phyloP scores from a whole-genome alignment of 1,284 basidiomycete species.

The Leccinum griseonigrum region DNA sequence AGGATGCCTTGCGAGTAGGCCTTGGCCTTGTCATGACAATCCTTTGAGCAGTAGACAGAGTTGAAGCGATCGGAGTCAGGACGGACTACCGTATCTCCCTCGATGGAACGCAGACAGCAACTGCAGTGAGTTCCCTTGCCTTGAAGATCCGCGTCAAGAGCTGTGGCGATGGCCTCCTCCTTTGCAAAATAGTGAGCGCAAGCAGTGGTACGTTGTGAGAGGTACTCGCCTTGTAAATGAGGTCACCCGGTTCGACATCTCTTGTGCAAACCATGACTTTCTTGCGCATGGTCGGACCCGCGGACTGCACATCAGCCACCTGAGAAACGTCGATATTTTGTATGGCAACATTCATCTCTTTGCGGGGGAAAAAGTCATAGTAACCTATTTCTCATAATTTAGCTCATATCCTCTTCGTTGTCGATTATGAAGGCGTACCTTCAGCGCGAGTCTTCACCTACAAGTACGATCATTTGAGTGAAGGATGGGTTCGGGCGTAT shows the following conservation, averaged over 20 bases:
- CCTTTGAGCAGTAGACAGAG: constrained; percentile 69
- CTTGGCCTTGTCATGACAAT: constrained; percentile 56
- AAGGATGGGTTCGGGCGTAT: constrained; percentile 17
- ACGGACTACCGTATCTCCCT: constrained; percentile 42
- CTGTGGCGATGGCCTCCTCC: constrained; percentile 70
- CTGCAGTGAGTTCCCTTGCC: constrained; percentile 64
- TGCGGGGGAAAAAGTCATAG: constrained; percentile 69
- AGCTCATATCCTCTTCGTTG: constrained; percentile 25
- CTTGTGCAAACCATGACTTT: constrained; percentile 65
- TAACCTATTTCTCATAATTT: constrained; percentile 53
- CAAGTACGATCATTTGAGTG: constrained; percentile 16
- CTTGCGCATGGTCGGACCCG: constrained; percentile 37
- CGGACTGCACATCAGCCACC: constrained; percentile 17
- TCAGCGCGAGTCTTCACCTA: constrained; percentile 66
- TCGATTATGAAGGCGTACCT: constrained; percentile 58
- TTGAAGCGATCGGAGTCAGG: constrained; percentile 50
- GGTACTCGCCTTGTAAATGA: constrained; percentile 65
- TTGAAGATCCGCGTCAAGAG: constrained; percentile 68
- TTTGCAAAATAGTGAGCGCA: constrained; percentile 27
- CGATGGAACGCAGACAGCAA: constrained; percentile 63
- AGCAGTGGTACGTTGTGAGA: not conserved
- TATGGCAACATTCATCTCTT: constrained; percentile 64
- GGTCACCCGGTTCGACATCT: constrained; percentile 66
- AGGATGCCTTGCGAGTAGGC: constrained; percentile 64
- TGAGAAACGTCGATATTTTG: constrained; percentile 41